Percentiles rank a stretch among this genome's conserved stretches.
Evolutionary conservation across 2,329 filamentous ascomycete genomes (phyloP).

Genomic region (Botryotinia globosa): DNA sequence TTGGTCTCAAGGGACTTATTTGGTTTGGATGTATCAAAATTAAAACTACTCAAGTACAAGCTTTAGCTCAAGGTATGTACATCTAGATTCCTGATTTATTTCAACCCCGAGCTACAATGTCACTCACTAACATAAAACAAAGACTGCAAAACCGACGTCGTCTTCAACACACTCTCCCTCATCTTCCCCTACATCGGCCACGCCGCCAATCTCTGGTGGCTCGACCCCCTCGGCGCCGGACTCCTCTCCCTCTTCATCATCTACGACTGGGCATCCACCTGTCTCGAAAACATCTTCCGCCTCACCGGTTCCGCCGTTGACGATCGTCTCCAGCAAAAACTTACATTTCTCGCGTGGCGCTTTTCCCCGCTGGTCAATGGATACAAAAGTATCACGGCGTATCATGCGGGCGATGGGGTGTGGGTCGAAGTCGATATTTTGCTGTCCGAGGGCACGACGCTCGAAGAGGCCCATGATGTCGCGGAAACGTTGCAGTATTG

Average conservation of each 20-base stretch:
- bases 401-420: conserved; percentile 58
- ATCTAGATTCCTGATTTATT: background rate
- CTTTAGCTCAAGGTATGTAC: conserved; percentile 48
- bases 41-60: conserved; percentile 60
- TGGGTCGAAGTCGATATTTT: conserved; percentile 60
- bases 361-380: conserved; percentile 50
- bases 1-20: conserved; percentile 57
- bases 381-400: conserved; percentile 51
- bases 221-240: conserved; percentile 58
- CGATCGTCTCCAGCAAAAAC: conserved; percentile 48
- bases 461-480: conserved; percentile 53
- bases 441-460: conserved; percentile 48
- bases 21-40: conserved; percentile 55
- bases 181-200: conserved; percentile 59
- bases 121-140: background rate
- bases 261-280: conserved; percentile 62
- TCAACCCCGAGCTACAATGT: background rate
- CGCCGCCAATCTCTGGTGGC: conserved; percentile 58
- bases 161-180: conserved; percentile 59
- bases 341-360: conserved; percentile 55
- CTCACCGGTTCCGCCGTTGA: conserved; percentile 54
- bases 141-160: conserved; percentile 60
- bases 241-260: conserved; percentile 64
- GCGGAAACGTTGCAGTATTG: conserved; percentile 61
- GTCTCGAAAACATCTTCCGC: conserved; percentile 54